phyloP scores from a whole-genome alignment of 2,329 filamentous ascomycete genomes.

The Diaporthe sp. region DNA sequence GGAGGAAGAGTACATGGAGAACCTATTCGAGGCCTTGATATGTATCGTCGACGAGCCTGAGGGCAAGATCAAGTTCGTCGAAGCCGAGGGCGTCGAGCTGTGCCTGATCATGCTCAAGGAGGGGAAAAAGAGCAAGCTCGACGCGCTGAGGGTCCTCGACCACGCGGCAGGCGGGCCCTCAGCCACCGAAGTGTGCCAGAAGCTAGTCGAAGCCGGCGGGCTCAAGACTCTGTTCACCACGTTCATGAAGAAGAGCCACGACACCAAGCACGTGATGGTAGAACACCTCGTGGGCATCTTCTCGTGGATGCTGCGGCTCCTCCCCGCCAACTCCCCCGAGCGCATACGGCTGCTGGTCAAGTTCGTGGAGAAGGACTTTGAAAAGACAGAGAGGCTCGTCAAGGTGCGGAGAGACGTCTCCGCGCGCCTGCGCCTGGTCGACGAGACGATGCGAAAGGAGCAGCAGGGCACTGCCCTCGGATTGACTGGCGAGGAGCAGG shows the following conservation, averaged over 20 bases:
- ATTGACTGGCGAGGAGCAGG: conserved; percentile 71
- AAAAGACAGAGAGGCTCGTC: conserved; percentile 82
- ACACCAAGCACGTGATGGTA: conserved; percentile 64
- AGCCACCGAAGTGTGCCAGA: conserved; percentile 74
- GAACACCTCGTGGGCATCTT: conserved; percentile 92
- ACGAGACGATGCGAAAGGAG: conserved; percentile 71
- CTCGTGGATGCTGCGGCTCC: conserved; percentile 80
- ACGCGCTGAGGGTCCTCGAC: conserved; percentile 86
- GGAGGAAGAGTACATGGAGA: conserved; percentile 96
- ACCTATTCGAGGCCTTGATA: conserved; percentile 88
- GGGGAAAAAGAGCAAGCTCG: conserved; percentile 83
- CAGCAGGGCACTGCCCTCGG: conserved; percentile 59
- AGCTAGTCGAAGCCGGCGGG: conserved; percentile 85
- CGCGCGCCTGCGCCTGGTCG: conserved; percentile 71
- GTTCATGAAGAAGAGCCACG: conserved; percentile 86
- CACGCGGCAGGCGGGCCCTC: conserved; percentile 77
- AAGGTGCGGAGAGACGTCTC: conserved; percentile 80
- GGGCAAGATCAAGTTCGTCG: conserved; percentile 86
- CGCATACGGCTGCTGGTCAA: conserved; percentile 91
- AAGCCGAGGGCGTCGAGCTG: conserved; percentile 92
- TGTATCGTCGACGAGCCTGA: conserved; percentile 81
- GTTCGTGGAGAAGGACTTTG: conserved; percentile 95
- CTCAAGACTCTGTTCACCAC: conserved; percentile 87
- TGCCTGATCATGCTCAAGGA: conserved; percentile 93
- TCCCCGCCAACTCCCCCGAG: conserved; percentile 82